Evolutionary conservation across 768 basidiomycete genomes (phyloP), one percentile per base, ranked within the genome.

Genomic region (Boletellus sp.): DNA sequence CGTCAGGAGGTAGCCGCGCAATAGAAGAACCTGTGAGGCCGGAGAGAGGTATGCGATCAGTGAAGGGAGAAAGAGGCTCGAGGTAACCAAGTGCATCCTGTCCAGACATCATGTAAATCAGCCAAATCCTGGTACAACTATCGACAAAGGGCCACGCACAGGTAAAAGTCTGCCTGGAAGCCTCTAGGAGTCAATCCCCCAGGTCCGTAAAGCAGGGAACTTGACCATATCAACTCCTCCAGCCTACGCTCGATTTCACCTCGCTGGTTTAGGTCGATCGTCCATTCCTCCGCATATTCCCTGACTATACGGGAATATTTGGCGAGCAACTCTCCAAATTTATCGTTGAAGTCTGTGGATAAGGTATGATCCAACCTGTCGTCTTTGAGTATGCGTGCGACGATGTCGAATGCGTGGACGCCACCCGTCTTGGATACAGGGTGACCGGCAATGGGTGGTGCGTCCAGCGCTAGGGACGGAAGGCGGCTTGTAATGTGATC

Each of bases 201-300:
- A 17, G 81, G 68, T 2, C 74, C 81, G 52, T 82, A 89, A 19
- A 83, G 55, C n/a, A 85, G 48, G 0, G 69, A 68, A 37, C 71
- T 74, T 16, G 75, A 65, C 80, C 84, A 89, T 6, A 70, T 59
- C 4, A 90, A 54, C 56, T 90, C 85, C 54, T 83, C 81, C 22
- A 83, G 71, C 63, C 84, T 87, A 16, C 70, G 63, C n/a, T 74
- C 71, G 6, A 81, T 56, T 53, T 74, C 70, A 28, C 67, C 56
- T 34, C 72, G 55, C 46, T 69, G 52, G 33, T 53, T 49, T 34
- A 65, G 49, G 48, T 78, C 66, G 19, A 75, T 38, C 4, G 63
- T 71, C 81, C 81, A 83, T 37, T 70, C 55, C 9, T 63, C 64
- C 15, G 67, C 74, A 40, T 68, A 24, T 16, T 49, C 51, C 43